These are phyloP conservation scores for Bryoglossum gracile DNA, from an alignment of 495 filamentous ascomycete species.

Conservation along the genomic window DNA sequence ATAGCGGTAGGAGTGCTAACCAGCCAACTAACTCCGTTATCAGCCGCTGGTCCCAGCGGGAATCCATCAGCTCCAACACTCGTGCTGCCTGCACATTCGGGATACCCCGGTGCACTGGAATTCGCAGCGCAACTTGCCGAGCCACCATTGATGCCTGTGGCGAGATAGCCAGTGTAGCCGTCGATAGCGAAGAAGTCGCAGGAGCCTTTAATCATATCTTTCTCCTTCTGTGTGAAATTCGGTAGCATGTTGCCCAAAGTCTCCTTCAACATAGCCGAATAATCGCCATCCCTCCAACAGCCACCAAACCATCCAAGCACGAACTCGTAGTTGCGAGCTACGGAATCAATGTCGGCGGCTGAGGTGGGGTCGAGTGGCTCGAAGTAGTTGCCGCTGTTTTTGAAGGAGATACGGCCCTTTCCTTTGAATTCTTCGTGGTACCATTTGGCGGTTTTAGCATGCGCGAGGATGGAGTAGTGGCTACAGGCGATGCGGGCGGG, in stretches of 20 bases:
- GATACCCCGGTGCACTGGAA: slow-evolving; percentile 31
- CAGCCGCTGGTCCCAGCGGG: slow-evolving; percentile 34
- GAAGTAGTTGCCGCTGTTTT: slow-evolving; percentile 51
- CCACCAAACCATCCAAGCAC: slow-evolving; percentile 61
- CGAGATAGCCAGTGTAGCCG: slow-evolving; percentile 28
- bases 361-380: slow-evolving; percentile 46
- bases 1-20: slow-evolving; percentile 34
- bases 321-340: slow-evolving; percentile 55
- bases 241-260: slow-evolving; percentile 63
- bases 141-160: slow-evolving; percentile 21
- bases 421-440: slow-evolving; percentile 61
- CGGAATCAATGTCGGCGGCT: slow-evolving; percentile 47
- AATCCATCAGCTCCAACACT: slow-evolving; percentile 27
- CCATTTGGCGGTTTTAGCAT: slow-evolving; percentile 52
- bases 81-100: slow-evolving; percentile 29
- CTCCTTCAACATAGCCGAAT: slow-evolving; percentile 63
- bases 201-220: slow-evolving; percentile 41
- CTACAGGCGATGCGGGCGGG: slow-evolving; percentile 34
- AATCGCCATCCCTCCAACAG: slow-evolving; percentile 47
- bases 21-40: slow-evolving; percentile 34
- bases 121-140: slow-evolving; percentile 33
- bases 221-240: slow-evolving; percentile 55
- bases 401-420: slow-evolving; percentile 52
- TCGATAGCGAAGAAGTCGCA: slow-evolving; percentile 40
- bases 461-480: slow-evolving; percentile 51